Percentiles rank a stretch among this genome's conserved stretches.
Conservation (phyloP, 208 protist genomes). For the Balamuthia mandrillaris region DNA sequence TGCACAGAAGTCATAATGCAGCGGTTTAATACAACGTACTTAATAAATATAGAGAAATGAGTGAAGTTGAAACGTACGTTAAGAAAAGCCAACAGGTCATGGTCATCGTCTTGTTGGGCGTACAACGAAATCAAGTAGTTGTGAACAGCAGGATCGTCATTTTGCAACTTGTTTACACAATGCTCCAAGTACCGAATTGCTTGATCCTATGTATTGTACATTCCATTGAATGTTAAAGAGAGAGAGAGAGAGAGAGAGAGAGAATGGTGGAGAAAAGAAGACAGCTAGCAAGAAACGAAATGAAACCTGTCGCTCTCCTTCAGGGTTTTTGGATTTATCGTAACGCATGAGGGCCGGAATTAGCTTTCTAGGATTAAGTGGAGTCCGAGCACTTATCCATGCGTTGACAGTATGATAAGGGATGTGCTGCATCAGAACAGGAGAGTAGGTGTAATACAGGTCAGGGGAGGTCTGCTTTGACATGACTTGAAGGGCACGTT, state of each 20-base stretch:
- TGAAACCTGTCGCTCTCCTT: constrained; percentile 20
- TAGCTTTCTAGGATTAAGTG: constrained; percentile 75
- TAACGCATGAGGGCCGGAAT: constrained; percentile 89
- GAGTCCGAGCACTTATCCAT: background rate
- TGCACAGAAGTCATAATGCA: constrained; percentile 50
- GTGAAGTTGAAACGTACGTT: constrained; percentile 4
- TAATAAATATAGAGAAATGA: background rate
- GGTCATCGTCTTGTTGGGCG: constrained; percentile 74
- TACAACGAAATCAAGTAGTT: constrained; percentile 90
- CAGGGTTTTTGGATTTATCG: constrained; percentile 48
- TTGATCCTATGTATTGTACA: constrained; percentile 71
- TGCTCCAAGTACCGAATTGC: constrained; percentile 86
- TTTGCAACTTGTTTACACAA: constrained; percentile 79
- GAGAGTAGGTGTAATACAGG: constrained; percentile 86
- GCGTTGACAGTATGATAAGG: constrained; percentile 74
- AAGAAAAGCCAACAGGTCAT: constrained; percentile 78
- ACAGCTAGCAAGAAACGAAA: background rate
- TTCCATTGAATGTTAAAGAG: background rate
- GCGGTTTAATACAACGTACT: background rate
- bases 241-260: background rate
- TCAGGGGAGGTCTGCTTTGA: constrained; percentile 43
- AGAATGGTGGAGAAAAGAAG: background rate
- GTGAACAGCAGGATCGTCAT: constrained; percentile 81
- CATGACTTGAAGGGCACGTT: constrained; percentile 33
- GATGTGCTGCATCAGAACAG: constrained; percentile 80